Conservation (phyloP, 306 rosid genomes). For the Begonia loranthoides region DNA sequence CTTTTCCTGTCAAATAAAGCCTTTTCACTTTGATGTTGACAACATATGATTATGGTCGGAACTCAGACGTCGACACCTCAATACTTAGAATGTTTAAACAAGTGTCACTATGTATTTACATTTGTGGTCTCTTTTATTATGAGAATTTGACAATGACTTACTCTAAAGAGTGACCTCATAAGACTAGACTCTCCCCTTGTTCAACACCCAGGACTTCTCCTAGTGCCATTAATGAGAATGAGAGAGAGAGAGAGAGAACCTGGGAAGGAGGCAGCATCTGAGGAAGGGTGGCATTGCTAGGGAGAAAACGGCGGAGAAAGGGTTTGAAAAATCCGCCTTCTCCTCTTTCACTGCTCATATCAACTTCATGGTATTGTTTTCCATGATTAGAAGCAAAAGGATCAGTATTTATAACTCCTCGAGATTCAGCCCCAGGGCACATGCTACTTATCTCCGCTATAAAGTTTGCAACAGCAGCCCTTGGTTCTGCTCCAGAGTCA, state of each 20-base stretch:
- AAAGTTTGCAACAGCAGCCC: background rate
- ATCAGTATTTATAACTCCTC: slow-evolving; percentile 44
- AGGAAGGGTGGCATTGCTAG: slow-evolving; percentile 18
- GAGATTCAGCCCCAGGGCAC: slow-evolving; percentile 66
- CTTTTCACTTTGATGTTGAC: too few species aligned
- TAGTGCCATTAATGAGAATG: background rate
- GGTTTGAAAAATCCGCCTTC: slow-evolving; percentile 20
- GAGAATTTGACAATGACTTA: too few species aligned
- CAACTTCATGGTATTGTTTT: slow-evolving; percentile 23
- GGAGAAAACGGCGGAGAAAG: slow-evolving; percentile 23
- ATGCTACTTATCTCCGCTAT: slow-evolving; percentile 16
- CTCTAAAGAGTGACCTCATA: too few species aligned
- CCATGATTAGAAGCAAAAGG: slow-evolving; percentile 22
- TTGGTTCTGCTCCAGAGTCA: too few species aligned
- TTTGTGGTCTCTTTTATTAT: too few species aligned
- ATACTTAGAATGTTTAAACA: too few species aligned
- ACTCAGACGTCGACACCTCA: too few species aligned
- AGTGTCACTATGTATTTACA: too few species aligned
- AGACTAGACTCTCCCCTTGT: too few species aligned
- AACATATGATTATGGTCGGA: too few species aligned
- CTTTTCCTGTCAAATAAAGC: too few species aligned
- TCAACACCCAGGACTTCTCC: too few species aligned
- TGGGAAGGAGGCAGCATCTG: slow-evolving; percentile 36
- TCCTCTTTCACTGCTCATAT: slow-evolving; percentile 26
- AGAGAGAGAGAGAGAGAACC: slow-evolving; percentile 20